Base-by-base conservation (phyloP, 257 asterid species). In the Fraxinus pennsylvanica region DNA sequence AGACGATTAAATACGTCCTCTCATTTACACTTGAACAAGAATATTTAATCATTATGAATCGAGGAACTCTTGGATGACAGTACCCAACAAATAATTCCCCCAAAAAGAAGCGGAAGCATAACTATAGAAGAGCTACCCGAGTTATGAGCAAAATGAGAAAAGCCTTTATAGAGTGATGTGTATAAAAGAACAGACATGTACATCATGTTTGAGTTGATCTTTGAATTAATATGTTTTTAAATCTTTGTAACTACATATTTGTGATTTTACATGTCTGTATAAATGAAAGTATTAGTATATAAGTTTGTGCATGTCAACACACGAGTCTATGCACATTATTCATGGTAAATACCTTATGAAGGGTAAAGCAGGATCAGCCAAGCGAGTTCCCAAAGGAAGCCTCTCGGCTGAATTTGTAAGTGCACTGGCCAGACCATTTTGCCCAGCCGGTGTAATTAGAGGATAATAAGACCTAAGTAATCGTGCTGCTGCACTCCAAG, bases 401-500 rank as follows among this genome's bases (percentile, higher is more conserved):
- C 98, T 90, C 86, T 88, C 94, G 33, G 98, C 91, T 77, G 98
- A 87, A 83, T 89, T 93, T 39, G 91, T 80, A 79, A 95, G 98
- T 27, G 99, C 96, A 82, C 86, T 87, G 71, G 96, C 95, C 78
- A 95, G 91, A 45, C 99, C 99, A 85, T 92, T 90, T 89, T 95
- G 99, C 80, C 97, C 99, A 71, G 97, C 93, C 50, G 99, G 99
- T 68, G 99, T 95, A 72, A 95, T 95, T 50, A 95, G 87, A 73
- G 99, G 99, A 90, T 95, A 95, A 74, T 95, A 95, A 70, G 98
- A 95, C 86, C 99, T 90, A 79, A 95, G 96, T 50, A 95, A 80
- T 69, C 99, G 98, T 78, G 98, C 98, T 80, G 99, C 96, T 69
- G 99, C 99, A 89, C 99, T 95, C 99, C 99, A 95, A 74, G 99